These are phyloP conservation scores for Paramecium biaurelia DNA, from an alignment of 73 alveolate genomes.

Conservation along the genomic window DNA sequence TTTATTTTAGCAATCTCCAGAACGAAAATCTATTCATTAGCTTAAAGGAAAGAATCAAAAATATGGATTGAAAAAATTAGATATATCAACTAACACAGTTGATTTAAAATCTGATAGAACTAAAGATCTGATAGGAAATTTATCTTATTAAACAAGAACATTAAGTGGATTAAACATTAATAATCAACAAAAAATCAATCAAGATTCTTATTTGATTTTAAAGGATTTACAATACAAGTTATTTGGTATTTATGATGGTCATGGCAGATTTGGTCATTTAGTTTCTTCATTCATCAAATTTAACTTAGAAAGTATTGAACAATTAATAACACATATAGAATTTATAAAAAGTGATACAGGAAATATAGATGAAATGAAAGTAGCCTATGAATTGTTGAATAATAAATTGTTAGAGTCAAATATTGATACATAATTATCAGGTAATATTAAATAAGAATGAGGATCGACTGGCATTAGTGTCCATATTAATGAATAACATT, in stretches of 20 bases:
- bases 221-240: not conserved
- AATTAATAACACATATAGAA: not conserved
- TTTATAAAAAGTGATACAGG: not conserved
- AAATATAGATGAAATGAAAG: not conserved
- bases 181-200: not conserved
- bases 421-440: slow-evolving; percentile 66
- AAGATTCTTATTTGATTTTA: not conserved
- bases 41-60: not conserved
- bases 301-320: not conserved
- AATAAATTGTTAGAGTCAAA: slow-evolving; percentile 53
- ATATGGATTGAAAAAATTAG: not conserved
- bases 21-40: not conserved
- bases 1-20: not conserved
- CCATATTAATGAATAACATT: slow-evolving; percentile 67
- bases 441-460: not conserved
- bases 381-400: slow-evolving; percentile 22
- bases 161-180: not conserved
- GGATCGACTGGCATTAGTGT: slow-evolving; percentile 78
- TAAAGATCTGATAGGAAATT: not conserved
- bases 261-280: slow-evolving; percentile 62
- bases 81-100: not conserved
- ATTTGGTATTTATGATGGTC: slow-evolving; percentile 62
- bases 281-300: slow-evolving; percentile 43
- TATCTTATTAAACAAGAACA: not conserved
- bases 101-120: slow-evolving; percentile 19